These are phyloP conservation scores for Thielaviopsis populi DNA, from an alignment of 2,329 filamentous ascomycete genomes.

Conservation along the genomic window DNA sequence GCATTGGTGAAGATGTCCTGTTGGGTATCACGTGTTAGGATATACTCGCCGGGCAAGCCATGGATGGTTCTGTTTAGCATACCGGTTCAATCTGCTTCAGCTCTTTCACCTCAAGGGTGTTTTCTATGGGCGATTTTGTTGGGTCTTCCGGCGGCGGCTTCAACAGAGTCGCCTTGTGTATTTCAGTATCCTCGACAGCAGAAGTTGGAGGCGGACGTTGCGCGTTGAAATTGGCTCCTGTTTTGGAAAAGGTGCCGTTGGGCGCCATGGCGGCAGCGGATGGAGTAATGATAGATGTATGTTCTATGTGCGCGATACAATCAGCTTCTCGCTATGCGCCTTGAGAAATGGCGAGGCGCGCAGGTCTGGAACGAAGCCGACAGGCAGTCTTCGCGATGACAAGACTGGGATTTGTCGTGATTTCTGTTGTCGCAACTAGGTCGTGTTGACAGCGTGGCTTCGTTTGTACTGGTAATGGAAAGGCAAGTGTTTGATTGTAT, in stretches of 20 bases:
- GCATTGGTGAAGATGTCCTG: conserved; percentile 92
- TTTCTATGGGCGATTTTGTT: conserved; percentile 69
- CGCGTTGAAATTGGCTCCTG: background rate
- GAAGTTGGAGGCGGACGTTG: background rate
- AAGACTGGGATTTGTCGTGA: background rate
- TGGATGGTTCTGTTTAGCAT: conserved; percentile 18
- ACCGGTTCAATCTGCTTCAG: conserved; percentile 61
- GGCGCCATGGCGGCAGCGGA: conserved; percentile 3
- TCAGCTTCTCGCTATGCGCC: background rate
- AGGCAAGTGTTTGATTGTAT: too few species aligned
- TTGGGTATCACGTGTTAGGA: background rate
- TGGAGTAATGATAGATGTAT: background rate
- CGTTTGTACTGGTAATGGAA: too few species aligned
- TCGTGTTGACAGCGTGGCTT: background rate
- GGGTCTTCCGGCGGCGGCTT: conserved; percentile 58
- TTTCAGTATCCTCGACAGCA: conserved; percentile 11
- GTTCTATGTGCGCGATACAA: background rate
- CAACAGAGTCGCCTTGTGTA: conserved; percentile 32
- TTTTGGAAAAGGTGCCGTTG: conserved; percentile 1
- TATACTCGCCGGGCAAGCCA: background rate
- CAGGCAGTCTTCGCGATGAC: background rate
- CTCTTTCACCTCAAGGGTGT: conserved; percentile 73
- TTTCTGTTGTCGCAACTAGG: background rate
- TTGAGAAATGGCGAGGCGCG: background rate
- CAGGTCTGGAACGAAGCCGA: background rate